phyloP scores from a whole-genome alignment of 345 rosid species.

The Linum lewisii region DNA sequence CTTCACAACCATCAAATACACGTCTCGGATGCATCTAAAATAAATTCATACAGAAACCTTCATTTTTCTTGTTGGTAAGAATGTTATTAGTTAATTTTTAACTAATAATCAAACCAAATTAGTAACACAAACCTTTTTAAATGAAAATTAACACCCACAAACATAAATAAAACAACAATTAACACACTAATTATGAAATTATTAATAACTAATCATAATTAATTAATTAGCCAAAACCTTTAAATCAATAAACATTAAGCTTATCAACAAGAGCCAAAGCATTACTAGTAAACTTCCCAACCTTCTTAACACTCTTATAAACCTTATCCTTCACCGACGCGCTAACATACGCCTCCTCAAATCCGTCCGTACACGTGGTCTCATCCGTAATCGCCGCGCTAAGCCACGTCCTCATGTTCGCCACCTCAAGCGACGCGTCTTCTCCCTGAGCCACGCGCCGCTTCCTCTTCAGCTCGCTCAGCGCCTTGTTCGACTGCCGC shows the following conservation, averaged over 20 bases:
- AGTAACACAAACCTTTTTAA: too few species aligned
- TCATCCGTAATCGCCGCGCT: slow-evolving; percentile 67
- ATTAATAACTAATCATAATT: not conserved
- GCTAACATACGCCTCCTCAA: slow-evolving; percentile 36
- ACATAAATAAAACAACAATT: too few species aligned
- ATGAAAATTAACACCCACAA: too few species aligned
- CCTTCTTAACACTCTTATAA: slow-evolving; percentile 23
- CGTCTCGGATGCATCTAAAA: too few species aligned
- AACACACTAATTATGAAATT: too few species aligned
- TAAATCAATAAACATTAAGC: slow-evolving; percentile 10
- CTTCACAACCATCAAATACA: too few species aligned
- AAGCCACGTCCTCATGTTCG: slow-evolving; percentile 44
- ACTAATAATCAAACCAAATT: too few species aligned
- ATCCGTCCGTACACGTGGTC: slow-evolving; percentile 56
- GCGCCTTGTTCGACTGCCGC: slow-evolving; percentile 31
- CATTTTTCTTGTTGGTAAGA: too few species aligned
- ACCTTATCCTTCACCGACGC: slow-evolving; percentile 33
- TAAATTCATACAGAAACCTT: too few species aligned
- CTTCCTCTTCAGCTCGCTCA: slow-evolving; percentile 20
- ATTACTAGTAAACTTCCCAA: slow-evolving; percentile 49
- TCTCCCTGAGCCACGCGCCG: not conserved
- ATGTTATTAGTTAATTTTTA: too few species aligned
- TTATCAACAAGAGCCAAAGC: slow-evolving; percentile 50
- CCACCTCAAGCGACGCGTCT: slow-evolving; percentile 22
- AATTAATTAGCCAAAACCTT: not conserved